These are phyloP conservation scores for Nemophila menziesii DNA, from an alignment of 257 asterid genomes.

Conservation along the genomic window DNA sequence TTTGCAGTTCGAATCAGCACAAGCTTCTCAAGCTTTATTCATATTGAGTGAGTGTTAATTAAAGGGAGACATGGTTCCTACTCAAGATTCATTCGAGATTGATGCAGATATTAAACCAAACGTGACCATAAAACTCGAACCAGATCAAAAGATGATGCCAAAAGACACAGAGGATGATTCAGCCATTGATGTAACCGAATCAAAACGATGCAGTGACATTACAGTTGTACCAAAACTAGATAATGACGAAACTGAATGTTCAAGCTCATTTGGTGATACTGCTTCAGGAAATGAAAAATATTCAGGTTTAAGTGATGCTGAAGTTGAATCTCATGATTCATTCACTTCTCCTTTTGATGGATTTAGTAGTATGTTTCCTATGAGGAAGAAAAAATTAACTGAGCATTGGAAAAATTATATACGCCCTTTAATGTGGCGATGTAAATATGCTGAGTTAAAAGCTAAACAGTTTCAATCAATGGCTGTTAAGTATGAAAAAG, in stretches of 20 bases:
- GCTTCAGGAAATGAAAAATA: conserved; percentile 46
- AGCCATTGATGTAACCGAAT: conserved; percentile 39
- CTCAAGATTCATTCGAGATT: conserved; percentile 1
- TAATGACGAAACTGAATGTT: conserved; percentile 78
- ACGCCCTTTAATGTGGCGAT: conserved; percentile 86
- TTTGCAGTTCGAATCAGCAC: too few species aligned
- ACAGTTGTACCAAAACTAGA: conserved; percentile 48
- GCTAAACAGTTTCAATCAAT: conserved; percentile 54
- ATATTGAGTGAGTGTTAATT: too few species aligned
- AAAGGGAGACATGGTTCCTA: conserved; percentile 13
- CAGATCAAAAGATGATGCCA: conserved; percentile 2
- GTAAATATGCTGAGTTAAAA: conserved; percentile 81
- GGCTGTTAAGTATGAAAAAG: conserved; percentile 43
- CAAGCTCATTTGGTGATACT: conserved; percentile 75
- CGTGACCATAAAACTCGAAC: neutral
- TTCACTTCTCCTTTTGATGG: conserved; percentile 52
- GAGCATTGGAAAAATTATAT: conserved; percentile 75
- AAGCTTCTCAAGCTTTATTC: too few species aligned
- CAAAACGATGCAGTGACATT: conserved; percentile 32
- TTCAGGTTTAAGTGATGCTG: conserved; percentile 66
- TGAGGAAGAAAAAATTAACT: conserved; percentile 74
- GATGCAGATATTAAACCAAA: neutral
- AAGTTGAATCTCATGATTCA: conserved; percentile 59
- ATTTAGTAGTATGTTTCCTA: conserved; percentile 47
- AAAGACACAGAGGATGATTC: conserved; percentile 25